Percentiles rank a stretch among this genome's conserved stretches.
Evolutionary conservation across 31 red algal genomes (phyloP).

Genomic region (Porphyra umbilicalis): DNA sequence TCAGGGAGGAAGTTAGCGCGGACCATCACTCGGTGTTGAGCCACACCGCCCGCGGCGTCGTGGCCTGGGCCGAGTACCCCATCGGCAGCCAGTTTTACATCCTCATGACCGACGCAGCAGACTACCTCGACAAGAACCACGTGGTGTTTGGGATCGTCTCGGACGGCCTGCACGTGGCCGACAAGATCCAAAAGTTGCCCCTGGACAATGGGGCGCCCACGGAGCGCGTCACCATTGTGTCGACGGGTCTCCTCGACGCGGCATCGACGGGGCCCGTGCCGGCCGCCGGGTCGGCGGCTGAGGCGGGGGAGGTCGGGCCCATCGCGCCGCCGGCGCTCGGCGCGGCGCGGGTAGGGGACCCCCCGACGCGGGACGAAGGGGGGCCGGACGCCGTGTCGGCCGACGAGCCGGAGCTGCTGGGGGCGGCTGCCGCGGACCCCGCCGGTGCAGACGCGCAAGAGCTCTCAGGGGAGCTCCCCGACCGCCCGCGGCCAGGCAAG

Average conservation of each 20-base stretch:
- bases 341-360: not conserved
- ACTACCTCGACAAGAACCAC: constrained; percentile 82
- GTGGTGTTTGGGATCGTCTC: constrained; percentile 92
- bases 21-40: constrained; percentile 65
- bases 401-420: too few species aligned
- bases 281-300: not conserved
- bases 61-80: constrained; percentile 81
- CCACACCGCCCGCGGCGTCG: constrained; percentile 46
- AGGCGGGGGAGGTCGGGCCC: not conserved
- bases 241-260: not conserved
- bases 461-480: too few species aligned
- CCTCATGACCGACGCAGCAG: constrained; percentile 26
- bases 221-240: not conserved
- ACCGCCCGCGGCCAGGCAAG: too few species aligned
- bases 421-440: too few species aligned
- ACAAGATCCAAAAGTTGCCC: constrained; percentile 35
- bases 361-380: too few species aligned
- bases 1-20: constrained; percentile 41
- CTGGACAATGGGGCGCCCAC: not conserved
- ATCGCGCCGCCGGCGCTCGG: not conserved
- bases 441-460: too few species aligned
- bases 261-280: not conserved
- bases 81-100: constrained; percentile 83
- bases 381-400: too few species aligned
- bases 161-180: constrained; percentile 72